phyloP scores from a whole-genome alignment of 1,139 yeast genomes.

The Geotrichum klebahnii region DNA sequence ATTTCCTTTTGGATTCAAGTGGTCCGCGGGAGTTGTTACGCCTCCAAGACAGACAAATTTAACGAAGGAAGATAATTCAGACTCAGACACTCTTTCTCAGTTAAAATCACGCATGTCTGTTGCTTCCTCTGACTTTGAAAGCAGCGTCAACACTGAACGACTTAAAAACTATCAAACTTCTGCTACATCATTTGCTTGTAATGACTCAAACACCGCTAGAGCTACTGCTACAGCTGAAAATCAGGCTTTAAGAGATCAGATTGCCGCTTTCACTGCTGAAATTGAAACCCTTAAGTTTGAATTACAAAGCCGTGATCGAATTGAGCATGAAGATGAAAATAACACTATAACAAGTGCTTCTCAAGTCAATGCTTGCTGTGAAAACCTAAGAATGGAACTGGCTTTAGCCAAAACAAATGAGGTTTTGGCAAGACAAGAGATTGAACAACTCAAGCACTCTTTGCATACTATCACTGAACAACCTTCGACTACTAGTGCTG shows the following conservation, averaged over 20 bases:
- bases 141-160: slow-evolving; percentile 10
- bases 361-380: slow-evolving; percentile 29
- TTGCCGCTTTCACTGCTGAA: slow-evolving; percentile 19
- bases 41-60: too few relatives aligned
- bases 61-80: neutral
- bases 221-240: slow-evolving; percentile 13
- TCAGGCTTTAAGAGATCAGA: slow-evolving; percentile 18
- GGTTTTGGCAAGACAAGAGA: slow-evolving; percentile 35
- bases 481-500: neutral
- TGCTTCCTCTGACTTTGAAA: slow-evolving; percentile 15
- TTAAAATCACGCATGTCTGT: slow-evolving; percentile 16
- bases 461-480: slow-evolving; percentile 20
- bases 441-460: slow-evolving; percentile 34
- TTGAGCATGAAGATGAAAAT: neutral
- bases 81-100: neutral
- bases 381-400: slow-evolving; percentile 34
- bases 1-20: slow-evolving; percentile 18
- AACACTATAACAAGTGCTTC: slow-evolving; percentile 13
- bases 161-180: slow-evolving; percentile 13
- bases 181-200: slow-evolving; percentile 19
- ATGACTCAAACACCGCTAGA: slow-evolving; percentile 10
- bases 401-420: slow-evolving; percentile 35
- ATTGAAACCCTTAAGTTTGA: slow-evolving; percentile 22
- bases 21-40: slow-evolving; percentile 15
- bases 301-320: slow-evolving; percentile 16